Percentiles rank a stretch among this genome's conserved stretches.
These are phyloP conservation scores for Triticum urartu DNA, from an alignment of 176 grass and related monocot species.

Conservation along the genomic window DNA sequence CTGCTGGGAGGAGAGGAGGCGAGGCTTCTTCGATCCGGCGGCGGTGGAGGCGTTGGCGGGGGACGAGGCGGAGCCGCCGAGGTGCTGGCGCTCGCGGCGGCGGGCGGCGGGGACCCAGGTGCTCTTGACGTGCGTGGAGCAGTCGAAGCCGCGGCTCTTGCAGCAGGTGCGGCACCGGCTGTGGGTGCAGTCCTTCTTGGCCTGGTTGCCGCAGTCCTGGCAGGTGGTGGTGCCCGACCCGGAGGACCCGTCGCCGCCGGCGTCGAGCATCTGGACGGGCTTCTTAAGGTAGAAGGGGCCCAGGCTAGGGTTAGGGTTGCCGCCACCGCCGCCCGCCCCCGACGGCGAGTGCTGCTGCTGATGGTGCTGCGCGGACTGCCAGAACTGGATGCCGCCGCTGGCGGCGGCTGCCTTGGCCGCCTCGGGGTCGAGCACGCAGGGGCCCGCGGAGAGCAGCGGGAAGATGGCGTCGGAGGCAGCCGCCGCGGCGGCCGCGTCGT, in stretches of 20 bases:
- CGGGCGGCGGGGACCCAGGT: slow-evolving; percentile 88
- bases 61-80: slow-evolving; percentile 29
- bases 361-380: slow-evolving; percentile 46
- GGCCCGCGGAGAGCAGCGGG: slow-evolving; percentile 65
- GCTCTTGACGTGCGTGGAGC: slow-evolving; percentile 91
- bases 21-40: slow-evolving; percentile 57
- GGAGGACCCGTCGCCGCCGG: slow-evolving; percentile 30
- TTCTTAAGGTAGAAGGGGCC: slow-evolving; percentile 78
- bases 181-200: slow-evolving; percentile 88
- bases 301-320: slow-evolving; percentile 67
- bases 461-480: slow-evolving; percentile 52
- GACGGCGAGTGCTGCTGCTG: slow-evolving; percentile 33
- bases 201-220: slow-evolving; percentile 97
- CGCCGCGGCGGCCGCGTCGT: slow-evolving; percentile 30
- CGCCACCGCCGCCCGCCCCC: not conserved
- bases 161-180: slow-evolving; percentile 84
- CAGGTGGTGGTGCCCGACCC: slow-evolving; percentile 47
- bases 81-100: slow-evolving; percentile 73
- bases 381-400: slow-evolving; percentile 72
- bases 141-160: slow-evolving; percentile 89
- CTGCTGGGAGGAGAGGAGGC: slow-evolving; percentile 58
- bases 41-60: slow-evolving; percentile 23
- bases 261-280: slow-evolving; percentile 70
- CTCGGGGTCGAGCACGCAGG: slow-evolving; percentile 58
- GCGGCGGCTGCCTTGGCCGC: slow-evolving; percentile 27